Evolutionary conservation across 306 rosid species (phyloP).

Genomic region (Sophora flavescens): DNA sequence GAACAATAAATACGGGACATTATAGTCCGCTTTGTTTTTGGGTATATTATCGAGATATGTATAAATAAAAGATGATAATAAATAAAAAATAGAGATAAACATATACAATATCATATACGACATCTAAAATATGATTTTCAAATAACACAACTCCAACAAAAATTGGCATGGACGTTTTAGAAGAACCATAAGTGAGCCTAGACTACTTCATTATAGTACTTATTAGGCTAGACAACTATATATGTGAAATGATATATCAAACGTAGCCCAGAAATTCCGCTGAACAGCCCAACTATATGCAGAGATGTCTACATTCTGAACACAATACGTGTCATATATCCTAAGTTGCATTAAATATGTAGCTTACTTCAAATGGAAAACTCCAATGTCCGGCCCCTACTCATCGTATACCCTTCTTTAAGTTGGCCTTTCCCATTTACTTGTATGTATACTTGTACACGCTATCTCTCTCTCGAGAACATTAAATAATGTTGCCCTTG

Average conservation of each 20-base stretch:
- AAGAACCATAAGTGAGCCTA: neutral
- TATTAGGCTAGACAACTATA: constrained; percentile 16
- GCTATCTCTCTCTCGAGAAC: constrained; percentile 37
- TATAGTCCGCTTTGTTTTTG: no score
- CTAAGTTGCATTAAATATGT: constrained; percentile 44
- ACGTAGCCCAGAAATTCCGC: constrained; percentile 57
- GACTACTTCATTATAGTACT: constrained; percentile 21
- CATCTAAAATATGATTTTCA: no score
- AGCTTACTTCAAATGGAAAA: constrained; percentile 53
- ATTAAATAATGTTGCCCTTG: neutral
- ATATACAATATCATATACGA: no score
- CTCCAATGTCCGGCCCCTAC: constrained; percentile 43
- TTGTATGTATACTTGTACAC: constrained; percentile 35
- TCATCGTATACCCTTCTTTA: constrained; percentile 47
- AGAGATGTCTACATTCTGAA: constrained; percentile 39
- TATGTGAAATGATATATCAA: constrained; percentile 44
- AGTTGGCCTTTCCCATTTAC: constrained; percentile 13
- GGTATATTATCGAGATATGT: no score
- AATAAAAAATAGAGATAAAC: no score
- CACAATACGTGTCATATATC: constrained; percentile 18
- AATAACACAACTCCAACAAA: no score
- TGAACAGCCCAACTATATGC: constrained; percentile 40
- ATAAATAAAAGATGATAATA: no score
- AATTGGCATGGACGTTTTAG: no score
- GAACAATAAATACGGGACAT: no score